Conservation (phyloP, 1,139 yeast genomes). For the Blastobotrys arbuscula region DNA sequence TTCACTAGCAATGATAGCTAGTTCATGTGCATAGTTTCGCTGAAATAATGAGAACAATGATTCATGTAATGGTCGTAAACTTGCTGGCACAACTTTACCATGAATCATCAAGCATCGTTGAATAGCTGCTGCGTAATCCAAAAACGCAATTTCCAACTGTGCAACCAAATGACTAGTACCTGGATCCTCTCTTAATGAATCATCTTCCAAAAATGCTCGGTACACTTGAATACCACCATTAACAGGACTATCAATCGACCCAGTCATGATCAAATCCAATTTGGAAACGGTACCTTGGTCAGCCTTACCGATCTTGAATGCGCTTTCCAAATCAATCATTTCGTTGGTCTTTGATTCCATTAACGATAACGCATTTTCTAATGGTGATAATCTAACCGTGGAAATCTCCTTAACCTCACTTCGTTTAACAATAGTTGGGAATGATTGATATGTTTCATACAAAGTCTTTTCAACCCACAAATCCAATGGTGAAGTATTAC, state of each 20-base stretch:
- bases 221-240: constrained; percentile 90
- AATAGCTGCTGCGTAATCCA: constrained; percentile 62
- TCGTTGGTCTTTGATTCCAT: constrained; percentile 66
- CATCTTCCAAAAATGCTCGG: constrained; percentile 56
- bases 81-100: constrained; percentile 55
- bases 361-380: constrained; percentile 73
- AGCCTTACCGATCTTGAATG: constrained; percentile 49
- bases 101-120: constrained; percentile 66
- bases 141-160: constrained; percentile 55
- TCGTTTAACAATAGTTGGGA: constrained; percentile 87
- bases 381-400: constrained; percentile 70
- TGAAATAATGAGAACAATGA: constrained; percentile 59
- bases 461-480: constrained; percentile 87
- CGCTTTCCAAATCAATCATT: constrained; percentile 59
- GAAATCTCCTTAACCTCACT: constrained; percentile 56
- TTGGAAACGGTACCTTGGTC: constrained; percentile 46
- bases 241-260: constrained; percentile 89
- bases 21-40: constrained; percentile 66
- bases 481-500: constrained; percentile 65
- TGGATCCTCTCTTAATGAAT: constrained; percentile 36
- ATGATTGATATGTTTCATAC: constrained; percentile 66
- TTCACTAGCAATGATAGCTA: constrained; percentile 31
- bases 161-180: constrained; percentile 38
- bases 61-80: constrained; percentile 58
- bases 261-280: constrained; percentile 71